Evolutionary conservation across 345 rosid genomes (phyloP).

Genomic region (Heritiera fomes): DNA sequence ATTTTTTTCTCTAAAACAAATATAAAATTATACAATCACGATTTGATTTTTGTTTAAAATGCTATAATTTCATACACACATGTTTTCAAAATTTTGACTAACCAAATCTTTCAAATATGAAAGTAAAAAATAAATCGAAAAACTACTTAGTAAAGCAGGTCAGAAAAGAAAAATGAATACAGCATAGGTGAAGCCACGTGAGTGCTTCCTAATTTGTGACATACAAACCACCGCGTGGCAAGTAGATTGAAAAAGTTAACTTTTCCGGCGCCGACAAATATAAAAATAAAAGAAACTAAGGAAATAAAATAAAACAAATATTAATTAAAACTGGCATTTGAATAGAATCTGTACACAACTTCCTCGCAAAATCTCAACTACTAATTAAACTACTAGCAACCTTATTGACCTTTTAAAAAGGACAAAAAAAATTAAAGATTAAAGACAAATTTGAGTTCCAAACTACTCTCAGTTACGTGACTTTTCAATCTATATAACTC

Average conservation of each 20-base stretch:
- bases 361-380: constrained; percentile 11
- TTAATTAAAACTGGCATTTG: background rate
- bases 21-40: no score
- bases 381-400: background rate
- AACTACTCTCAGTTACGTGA: background rate
- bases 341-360: constrained; percentile 25
- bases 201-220: constrained; percentile 25
- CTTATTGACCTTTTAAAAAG: background rate
- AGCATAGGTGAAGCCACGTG: background rate
- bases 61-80: no score
- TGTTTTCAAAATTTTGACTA: background rate
- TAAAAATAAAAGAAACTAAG: constrained; percentile 19
- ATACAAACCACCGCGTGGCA: constrained; percentile 3
- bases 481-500: background rate
- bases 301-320: background rate
- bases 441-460: background rate
- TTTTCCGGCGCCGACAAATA: constrained; percentile 37
- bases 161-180: background rate
- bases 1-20: no score
- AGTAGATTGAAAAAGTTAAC: constrained; percentile 17
- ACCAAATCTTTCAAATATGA: background rate
- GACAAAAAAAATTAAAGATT: background rate
- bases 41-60: no score
- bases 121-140: no score
- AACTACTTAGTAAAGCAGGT: background rate